Evolutionary conservation across 805 yeast genomes (phyloP), one percentile per base, ranked within the genome.

Genomic region (Cyberlindnera lachancei): DNA sequence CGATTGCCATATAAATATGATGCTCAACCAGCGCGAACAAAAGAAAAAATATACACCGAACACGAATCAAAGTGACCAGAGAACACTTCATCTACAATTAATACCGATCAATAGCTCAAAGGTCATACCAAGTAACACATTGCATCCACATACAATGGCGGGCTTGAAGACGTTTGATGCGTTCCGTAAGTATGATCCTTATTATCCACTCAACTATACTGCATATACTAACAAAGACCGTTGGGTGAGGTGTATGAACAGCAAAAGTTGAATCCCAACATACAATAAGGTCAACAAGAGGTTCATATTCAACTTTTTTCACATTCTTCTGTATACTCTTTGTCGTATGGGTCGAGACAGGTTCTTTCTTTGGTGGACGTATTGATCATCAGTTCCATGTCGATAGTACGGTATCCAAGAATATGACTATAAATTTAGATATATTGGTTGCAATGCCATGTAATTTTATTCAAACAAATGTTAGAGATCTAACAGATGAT

Each of bases 371-470:
- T 35, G 95, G 92, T 34, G 96, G 96, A 3, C 69, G 68, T 35
- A 70, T 81, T 7, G 86, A 79, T 46, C 82, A 79, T 43, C 83
- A 79, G 44, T 92, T 84, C 54, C 62, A 68, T 4, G 94, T 92
- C 5, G 94, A 84, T 48, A 64, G 67, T 22, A 60, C 63, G 4
- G 58, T 85, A 12, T 59, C 56, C n/a, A 71, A 70, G 35, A 69
- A 69, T 21, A 68, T 87, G 34, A 69, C 68, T 27, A 67, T 92
- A 29, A 88, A 92, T 51, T 29, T 92, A 36, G 96, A 88, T 53
- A 53, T 92, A 44, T 67, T 80, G 18, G 80, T 92, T 29, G 79
- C 79, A 7, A 80, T 81, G 79, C 94, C 94, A 8, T 92, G 98
- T 58, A 70, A 75, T 37, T 71, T 61, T 45, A 40, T 92, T 13